A percentile compares a stretch with the other conserved stretches of the same genome.
Conservation (phyloP, 73 alveolate species). For the Stentor coeruleus region DNA sequence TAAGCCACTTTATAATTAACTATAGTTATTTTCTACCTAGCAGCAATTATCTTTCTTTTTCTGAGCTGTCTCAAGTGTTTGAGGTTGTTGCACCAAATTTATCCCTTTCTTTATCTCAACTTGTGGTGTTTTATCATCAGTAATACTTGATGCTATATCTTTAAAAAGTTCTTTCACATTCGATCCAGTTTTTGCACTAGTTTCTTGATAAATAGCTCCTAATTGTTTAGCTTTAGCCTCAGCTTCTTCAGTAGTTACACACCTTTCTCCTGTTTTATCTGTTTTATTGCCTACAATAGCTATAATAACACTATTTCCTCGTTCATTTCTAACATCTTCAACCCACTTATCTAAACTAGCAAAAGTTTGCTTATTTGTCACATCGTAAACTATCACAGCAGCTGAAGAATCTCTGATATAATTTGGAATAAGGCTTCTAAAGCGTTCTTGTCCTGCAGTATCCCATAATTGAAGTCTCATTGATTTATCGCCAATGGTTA, state of each 20-base stretch:
- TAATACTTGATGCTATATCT: background rate
- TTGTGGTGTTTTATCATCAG: background rate
- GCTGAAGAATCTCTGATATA: slow-evolving; percentile 66
- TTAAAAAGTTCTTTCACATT: slow-evolving; percentile 39
- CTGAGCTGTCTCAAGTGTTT: background rate
- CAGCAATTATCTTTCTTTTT: background rate
- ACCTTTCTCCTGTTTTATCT: slow-evolving; percentile 67
- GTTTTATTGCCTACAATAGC: slow-evolving; percentile 91
- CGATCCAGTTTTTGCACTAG: slow-evolving; percentile 63
- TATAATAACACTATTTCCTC: slow-evolving; percentile 87
- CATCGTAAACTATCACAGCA: slow-evolving; percentile 70
- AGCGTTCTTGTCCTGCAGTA: slow-evolving; percentile 82
- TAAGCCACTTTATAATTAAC: too few relatives aligned
- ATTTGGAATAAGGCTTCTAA: slow-evolving; percentile 66
- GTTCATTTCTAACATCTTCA: slow-evolving; percentile 74
- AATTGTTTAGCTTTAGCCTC: slow-evolving; percentile 33
- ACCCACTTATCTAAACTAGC: slow-evolving; percentile 75
- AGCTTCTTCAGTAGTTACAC: slow-evolving; percentile 54
- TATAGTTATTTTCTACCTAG: too few relatives aligned
- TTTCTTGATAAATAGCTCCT: slow-evolving; percentile 46
- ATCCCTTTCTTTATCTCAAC: slow-evolving; percentile 1
- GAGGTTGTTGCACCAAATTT: background rate
- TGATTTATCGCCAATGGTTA: slow-evolving; percentile 86
- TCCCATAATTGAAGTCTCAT: slow-evolving; percentile 85
- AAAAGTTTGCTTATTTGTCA: slow-evolving; percentile 53